These are phyloP conservation scores for Marasmius sp. DNA, from an alignment of 1,284 basidiomycete species.

Conservation along the genomic window DNA sequence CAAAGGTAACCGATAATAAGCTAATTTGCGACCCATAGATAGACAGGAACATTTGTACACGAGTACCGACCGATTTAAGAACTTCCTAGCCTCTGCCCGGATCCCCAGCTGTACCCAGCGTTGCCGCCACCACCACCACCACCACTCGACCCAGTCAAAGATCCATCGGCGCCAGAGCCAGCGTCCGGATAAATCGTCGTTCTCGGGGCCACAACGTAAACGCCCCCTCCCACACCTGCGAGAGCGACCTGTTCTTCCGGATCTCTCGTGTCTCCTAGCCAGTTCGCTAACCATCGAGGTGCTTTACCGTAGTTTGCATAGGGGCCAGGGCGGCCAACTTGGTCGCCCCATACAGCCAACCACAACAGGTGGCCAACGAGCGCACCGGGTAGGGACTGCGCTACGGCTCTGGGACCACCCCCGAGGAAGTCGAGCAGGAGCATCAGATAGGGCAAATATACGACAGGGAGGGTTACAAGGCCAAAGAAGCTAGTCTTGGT, in stretches of 20 bases:
- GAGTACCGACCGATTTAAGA: no score
- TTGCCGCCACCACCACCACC: background rate
- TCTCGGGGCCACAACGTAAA: no score
- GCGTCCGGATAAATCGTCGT: no score
- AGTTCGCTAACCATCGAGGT: conserved; percentile 9
- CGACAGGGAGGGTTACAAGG: background rate
- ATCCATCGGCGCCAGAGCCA: no score
- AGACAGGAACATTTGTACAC: no score
- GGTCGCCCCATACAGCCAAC: conserved; percentile 59
- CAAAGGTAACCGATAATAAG: no score
- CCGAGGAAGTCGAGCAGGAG: background rate
- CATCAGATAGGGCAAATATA: background rate
- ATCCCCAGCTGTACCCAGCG: no score
- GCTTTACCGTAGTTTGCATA: conserved; percentile 15
- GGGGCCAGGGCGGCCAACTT: conserved; percentile 29
- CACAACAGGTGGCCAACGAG: conserved; percentile 80
- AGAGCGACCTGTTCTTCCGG: no score
- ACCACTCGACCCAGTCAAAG: no score
- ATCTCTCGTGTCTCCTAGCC: background rate
- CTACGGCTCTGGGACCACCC: conserved; percentile 36
- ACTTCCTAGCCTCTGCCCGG: no score
- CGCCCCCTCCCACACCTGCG: no score
- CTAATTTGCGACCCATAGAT: no score
- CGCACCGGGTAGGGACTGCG: conserved; percentile 63
- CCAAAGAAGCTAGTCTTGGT: background rate